Conservation (phyloP, 108 stramenopile genomes). For the Nitzschia sp. region DNA sequence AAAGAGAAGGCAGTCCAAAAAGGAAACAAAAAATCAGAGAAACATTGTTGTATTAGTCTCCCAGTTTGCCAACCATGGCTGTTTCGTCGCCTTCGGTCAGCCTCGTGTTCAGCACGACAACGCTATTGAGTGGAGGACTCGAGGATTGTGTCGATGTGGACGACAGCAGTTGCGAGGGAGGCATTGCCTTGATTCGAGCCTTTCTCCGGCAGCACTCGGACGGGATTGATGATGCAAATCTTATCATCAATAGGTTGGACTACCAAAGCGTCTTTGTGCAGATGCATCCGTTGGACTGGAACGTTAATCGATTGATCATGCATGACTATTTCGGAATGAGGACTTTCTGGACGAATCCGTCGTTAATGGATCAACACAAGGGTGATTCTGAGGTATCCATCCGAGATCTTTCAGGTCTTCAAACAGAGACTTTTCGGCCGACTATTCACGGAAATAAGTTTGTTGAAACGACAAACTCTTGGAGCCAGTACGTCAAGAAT, state of each 20-base stretch:
- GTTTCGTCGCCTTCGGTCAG: too few species aligned
- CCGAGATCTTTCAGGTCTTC: constrained; percentile 18
- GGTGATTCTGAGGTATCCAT: not conserved
- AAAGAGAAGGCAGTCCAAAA: too few species aligned
- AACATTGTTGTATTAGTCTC: too few species aligned
- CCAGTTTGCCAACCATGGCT: too few species aligned
- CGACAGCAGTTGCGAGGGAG: constrained; percentile 10
- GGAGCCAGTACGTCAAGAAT: constrained; percentile 12
- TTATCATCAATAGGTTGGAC: constrained; percentile 9
- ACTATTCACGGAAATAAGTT: constrained; percentile 2
- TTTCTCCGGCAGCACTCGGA: constrained; percentile 3
- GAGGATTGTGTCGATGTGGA: not conserved
- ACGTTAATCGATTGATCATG: constrained; percentile 24
- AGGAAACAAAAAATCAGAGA: too few species aligned
- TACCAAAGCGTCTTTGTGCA: constrained; percentile 18
- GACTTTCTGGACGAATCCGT: constrained; percentile 7
- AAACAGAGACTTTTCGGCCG: constrained; percentile 10
- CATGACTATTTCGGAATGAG: constrained; percentile 8
- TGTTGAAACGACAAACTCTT: constrained; percentile 6
- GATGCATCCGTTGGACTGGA: constrained; percentile 29
- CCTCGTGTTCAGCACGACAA: not conserved
- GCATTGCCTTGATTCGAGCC: constrained; percentile 3
- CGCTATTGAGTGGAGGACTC: constrained; percentile 8
- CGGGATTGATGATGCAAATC: not conserved
- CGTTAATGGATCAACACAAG: constrained; percentile 11